These are phyloP conservation scores for Cucumis sativus DNA, from an alignment of 306 rosid species.

Conservation along the genomic window DNA sequence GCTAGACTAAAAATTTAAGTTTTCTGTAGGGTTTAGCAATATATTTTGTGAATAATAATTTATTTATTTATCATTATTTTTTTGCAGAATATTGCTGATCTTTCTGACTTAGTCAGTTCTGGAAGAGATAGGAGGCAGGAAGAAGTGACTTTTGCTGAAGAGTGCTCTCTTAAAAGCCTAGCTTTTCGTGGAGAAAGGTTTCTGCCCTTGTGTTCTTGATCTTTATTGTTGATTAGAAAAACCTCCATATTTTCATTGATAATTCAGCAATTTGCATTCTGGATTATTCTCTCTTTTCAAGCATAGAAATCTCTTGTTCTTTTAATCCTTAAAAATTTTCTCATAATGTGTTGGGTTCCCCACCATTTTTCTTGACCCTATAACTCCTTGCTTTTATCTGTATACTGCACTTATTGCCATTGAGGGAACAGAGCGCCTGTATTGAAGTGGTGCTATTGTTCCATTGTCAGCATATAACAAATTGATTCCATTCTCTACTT, in stretches of 20 bases:
- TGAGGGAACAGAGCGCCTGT: too few species aligned
- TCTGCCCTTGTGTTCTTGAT: conserved; percentile 12
- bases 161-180: conserved; percentile 53
- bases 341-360: not conserved
- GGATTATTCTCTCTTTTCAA: not conserved
- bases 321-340: not conserved
- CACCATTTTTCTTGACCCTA: not conserved
- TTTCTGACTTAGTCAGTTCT: conserved; percentile 86
- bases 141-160: conserved; percentile 64
- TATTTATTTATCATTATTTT: not conserved
- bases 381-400: not conserved
- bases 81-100: conserved; percentile 87
- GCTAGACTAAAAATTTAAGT: not conserved
- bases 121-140: conserved; percentile 76
- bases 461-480: too few species aligned
- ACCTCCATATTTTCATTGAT: not conserved
- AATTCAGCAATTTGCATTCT: not conserved
- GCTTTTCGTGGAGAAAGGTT: conserved; percentile 89
- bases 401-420: not conserved
- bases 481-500: too few species aligned
- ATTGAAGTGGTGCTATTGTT: too few species aligned
- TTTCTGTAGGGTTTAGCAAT: conserved; percentile 5
- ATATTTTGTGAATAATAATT: not conserved
- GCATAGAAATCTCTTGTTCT: not conserved
- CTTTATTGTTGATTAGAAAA: conserved; percentile 1